phyloP scores from a whole-genome alignment of 2,329 filamentous ascomycete genomes.

The Huntiella abstrusa region DNA sequence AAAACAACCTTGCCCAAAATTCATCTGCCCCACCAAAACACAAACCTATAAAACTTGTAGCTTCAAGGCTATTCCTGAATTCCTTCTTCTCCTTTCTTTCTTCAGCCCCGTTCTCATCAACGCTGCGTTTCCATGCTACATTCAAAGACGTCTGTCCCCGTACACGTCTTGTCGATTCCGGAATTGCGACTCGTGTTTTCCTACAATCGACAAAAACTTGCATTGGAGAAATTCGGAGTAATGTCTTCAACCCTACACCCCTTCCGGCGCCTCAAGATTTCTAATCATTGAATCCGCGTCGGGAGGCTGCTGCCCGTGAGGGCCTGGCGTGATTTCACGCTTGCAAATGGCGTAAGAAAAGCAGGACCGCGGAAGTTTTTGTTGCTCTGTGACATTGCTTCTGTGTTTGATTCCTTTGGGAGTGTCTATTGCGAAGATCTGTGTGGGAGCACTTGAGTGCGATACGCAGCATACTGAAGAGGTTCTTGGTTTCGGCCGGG shows the following conservation, averaged over 20 bases:
- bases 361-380: constrained; percentile 28
- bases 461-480: constrained; percentile 60
- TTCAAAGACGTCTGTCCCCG: constrained; percentile 32
- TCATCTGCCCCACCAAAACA: neutral
- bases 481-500: constrained; percentile 14
- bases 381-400: neutral
- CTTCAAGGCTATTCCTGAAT: neutral
- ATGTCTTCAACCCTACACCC: constrained; percentile 47
- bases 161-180: constrained; percentile 16
- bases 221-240: constrained; percentile 99
- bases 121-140: constrained; percentile 94
- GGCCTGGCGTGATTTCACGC: constrained; percentile 66
- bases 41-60: neutral
- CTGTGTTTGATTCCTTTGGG: constrained; percentile 47
- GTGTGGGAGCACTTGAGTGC: constrained; percentile 66
- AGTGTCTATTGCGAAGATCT: constrained; percentile 84
- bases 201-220: constrained; percentile 19
- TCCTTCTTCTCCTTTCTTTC: constrained; percentile 17
- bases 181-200: constrained; percentile 11
- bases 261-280: constrained; percentile 17
- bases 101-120: constrained; percentile 66
- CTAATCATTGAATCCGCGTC: constrained; percentile 5
- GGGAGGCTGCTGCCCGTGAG: constrained; percentile 54
- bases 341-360: constrained; percentile 89
- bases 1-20: neutral